Evolutionary conservation across 2,329 filamentous ascomycete genomes (phyloP).

Genomic region (Diaporthe longicolla): DNA sequence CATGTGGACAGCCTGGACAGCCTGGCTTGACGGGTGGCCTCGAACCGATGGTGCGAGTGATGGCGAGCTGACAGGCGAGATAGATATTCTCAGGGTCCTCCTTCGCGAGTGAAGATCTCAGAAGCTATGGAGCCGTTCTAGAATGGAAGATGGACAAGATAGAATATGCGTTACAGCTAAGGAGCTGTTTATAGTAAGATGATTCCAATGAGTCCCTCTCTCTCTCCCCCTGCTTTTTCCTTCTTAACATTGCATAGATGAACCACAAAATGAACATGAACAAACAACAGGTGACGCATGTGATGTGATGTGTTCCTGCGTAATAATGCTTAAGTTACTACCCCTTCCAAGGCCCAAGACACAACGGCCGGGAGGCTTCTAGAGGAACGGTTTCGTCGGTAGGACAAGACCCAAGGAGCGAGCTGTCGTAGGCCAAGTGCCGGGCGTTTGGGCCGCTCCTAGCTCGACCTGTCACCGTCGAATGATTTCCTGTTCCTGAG

Average conservation of each 20-base stretch:
- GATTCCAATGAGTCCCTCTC: no score
- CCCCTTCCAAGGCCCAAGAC: not conserved
- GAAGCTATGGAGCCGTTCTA: constrained; percentile 29
- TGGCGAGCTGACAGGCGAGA: not conserved
- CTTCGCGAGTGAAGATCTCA: constrained; percentile 21
- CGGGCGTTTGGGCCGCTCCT: constrained; percentile 22
- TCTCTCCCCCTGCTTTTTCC: not conserved
- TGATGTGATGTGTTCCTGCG: not conserved
- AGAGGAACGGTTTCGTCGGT: constrained; percentile 23
- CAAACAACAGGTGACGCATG: not conserved
- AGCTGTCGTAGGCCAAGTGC: constrained; percentile 21
- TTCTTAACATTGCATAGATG: not conserved
- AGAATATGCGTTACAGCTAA: not conserved
- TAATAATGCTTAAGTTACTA: not conserved
- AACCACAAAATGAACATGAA: not conserved
- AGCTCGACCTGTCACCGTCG: constrained; percentile 6
- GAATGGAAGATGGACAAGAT: constrained; percentile 22
- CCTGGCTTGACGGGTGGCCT: not conserved
- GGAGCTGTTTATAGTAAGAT: no score
- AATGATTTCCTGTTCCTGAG: not conserved
- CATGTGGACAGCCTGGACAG: not conserved
- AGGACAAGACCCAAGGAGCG: not conserved
- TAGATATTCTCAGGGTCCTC: constrained; percentile 8
- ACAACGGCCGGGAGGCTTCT: constrained; percentile 26
- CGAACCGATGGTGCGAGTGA: not conserved